Percentiles rank a stretch among this genome's conserved stretches.
These are phyloP conservation scores for Magnusiomyces sp. DNA, from an alignment of 1,139 yeast species.

Conservation along the genomic window DNA sequence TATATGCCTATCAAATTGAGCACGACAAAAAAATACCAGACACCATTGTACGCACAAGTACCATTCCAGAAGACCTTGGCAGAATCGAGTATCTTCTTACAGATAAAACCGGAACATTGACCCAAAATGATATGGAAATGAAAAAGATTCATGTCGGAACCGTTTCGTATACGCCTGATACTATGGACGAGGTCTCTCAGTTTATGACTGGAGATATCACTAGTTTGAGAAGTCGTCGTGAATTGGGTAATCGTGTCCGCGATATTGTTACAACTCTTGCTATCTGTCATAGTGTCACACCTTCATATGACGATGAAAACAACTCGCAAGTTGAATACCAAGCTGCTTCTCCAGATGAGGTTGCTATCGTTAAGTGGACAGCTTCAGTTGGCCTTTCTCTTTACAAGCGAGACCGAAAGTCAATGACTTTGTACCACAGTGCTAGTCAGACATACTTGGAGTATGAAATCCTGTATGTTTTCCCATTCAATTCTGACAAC, in stretches of 20 bases:
- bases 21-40: constrained; percentile 73
- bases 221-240: constrained; percentile 43
- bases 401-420: constrained; percentile 70
- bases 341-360: constrained; percentile 98
- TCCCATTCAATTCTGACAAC: constrained; percentile 92
- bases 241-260: constrained; percentile 64
- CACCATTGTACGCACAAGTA: constrained; percentile 91
- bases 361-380: constrained; percentile 91
- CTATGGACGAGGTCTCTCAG: constrained; percentile 79
- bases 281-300: constrained; percentile 92
- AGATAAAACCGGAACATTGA: constrained; percentile 95
- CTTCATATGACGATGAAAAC: constrained; percentile 47
- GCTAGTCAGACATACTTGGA: constrained; percentile 45
- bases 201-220: constrained; percentile 40
- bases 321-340: constrained; percentile 62
- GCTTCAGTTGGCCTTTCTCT: constrained; percentile 76
- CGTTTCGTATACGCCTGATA: constrained; percentile 85
- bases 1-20: constrained; percentile 91
- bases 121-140: constrained; percentile 97
- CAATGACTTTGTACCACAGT: constrained; percentile 58
- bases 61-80: constrained; percentile 96
- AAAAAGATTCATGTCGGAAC: constrained; percentile 87
- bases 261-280: constrained; percentile 79
- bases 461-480: constrained; percentile 68
- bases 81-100: constrained; percentile 85